Evolutionary conservation across 2,329 filamentous ascomycete species (phyloP), one percentile per base, ranked within the genome.

Genomic region (Cladophialophora carrionii): DNA sequence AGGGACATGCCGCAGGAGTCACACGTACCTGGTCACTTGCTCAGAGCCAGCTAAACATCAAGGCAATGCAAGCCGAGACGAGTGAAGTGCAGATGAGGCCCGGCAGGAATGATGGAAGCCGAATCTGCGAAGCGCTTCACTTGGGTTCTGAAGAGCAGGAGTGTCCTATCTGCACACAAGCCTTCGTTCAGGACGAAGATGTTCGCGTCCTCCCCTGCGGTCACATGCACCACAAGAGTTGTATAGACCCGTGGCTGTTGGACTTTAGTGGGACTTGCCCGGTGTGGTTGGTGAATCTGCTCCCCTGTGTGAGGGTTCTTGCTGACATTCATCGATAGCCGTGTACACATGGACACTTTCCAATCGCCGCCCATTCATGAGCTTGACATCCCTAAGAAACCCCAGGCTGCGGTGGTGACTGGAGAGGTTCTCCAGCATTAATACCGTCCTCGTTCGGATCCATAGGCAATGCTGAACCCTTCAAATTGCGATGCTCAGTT

Each of bases 161-260:
- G 7, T 64, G 56, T 37, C 57, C 57, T 17, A 54, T 64, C 37
- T 60, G 62, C 32, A 48, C 53, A 22, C 49, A 64, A 3, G 31
- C 54, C 4, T 64, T 64, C 24, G 10, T 32, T 26, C 26, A 53
- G n/a, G 20, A 32, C 14, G 49, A 64, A 5, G 12, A 54, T 34
- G 56, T 64, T 22, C 62, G 57, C 6, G 34, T 60, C 14, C 62
- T 64, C 10, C 56, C 56, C n/a, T 64, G 62, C 32, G 56, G 62
- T 10, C 62, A 64, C 24, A 48, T 46, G 24, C 57, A 64, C 32
- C 62, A 64, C 37, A 49, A 48, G 52, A 52, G 26, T 24, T 64
- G 62, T 32, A 54, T 64, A 4, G 62, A 64, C 46, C 51, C 48
- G 22, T 64, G 62, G 62, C 41, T 64, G 37, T 22, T 64, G 31